Evolutionary conservation across 73 alveolate species (phyloP), one percentile per base, ranked within the genome.

Genomic region (Paramecium tetraurelia): DNA sequence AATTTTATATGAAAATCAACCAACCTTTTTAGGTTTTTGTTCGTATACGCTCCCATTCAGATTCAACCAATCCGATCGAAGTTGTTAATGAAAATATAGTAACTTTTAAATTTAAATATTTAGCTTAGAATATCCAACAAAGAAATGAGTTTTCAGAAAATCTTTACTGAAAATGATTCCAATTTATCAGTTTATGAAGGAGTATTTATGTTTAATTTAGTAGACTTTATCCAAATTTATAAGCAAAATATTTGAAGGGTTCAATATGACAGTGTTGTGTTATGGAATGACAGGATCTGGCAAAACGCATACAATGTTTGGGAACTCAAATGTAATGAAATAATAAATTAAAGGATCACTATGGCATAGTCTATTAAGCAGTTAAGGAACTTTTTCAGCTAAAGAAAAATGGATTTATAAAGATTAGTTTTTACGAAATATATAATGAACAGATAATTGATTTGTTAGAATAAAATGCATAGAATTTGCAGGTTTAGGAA

Each of bases 271-370:
- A 16, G 72, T 88, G 22, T 48, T 95, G 22, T 50, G 93, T 22
- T 86, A 80, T 72, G 97, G 97, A 12, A 92, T 83, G 57, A 92
- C 97, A 27, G 95, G 96, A 24, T 29, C 95, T 29, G 97, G 97
- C 1, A 95, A 95, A 46, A 71, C 96, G 2, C 92, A 93, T 80
- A 93, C 96, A 12, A 88, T 95, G 90, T 88, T 93, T 93, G 97
- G 97, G 8, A 93, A 87, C 31, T 58, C 75, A 35, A 92, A 93
- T 29, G 94, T 77, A 29, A 58, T 44, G 48, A 24, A 41, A 70
- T 58, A 71, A n/a, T 59, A 57, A 29, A 58, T 71, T 63, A 59
- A 36, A 48, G 88, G 22, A 43, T 68, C 46, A 59, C 36, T 41
- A 83, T 75, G 94, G 94, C n/a, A 71, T 89, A 5, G 58, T 77